phyloP scores from a whole-genome alignment of 305 asterid species.

The Fraxinus dipetala region DNA sequence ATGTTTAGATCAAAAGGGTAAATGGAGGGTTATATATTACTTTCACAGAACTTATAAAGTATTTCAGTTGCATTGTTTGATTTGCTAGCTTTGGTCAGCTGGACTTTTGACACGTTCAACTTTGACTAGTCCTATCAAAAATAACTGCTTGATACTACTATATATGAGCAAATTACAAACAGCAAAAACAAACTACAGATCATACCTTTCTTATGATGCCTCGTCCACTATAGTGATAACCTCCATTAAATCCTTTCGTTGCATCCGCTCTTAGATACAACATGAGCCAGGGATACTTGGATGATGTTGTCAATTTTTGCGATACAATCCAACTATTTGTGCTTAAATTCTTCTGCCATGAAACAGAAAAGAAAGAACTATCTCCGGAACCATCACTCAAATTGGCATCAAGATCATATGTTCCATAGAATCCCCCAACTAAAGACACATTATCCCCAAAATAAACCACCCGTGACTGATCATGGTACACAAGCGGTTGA shows the following conservation, averaged over 20 bases:
- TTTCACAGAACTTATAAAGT: not conserved
- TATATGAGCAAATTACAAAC: not conserved
- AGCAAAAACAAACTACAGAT: constrained; percentile 11
- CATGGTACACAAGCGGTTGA: constrained; percentile 69
- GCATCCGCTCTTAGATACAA: constrained; percentile 74
- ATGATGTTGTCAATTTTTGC: constrained; percentile 57
- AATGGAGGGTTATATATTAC: not conserved
- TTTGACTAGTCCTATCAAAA: not conserved
- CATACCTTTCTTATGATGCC: constrained; percentile 67
- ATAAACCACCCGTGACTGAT: constrained; percentile 40
- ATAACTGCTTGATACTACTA: not conserved
- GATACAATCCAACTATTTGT: constrained; percentile 63
- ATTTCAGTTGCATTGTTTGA: not conserved
- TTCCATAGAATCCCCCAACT: constrained; percentile 71
- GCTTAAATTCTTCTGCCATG: constrained; percentile 62
- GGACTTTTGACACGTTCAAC: not conserved
- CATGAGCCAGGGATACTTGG: constrained; percentile 86
- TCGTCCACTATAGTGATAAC: constrained; percentile 72
- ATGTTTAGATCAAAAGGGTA: not conserved
- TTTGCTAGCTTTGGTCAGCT: too few species aligned
- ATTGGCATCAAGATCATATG: constrained; percentile 68
- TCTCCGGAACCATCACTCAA: constrained; percentile 37
- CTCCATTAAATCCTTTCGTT: constrained; percentile 64
- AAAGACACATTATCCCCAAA: constrained; percentile 32
- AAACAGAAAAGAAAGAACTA: constrained; percentile 52